These are phyloP conservation scores for Pyrenophora teres DNA, from an alignment of 2,329 filamentous ascomycete genomes.

Conservation along the genomic window DNA sequence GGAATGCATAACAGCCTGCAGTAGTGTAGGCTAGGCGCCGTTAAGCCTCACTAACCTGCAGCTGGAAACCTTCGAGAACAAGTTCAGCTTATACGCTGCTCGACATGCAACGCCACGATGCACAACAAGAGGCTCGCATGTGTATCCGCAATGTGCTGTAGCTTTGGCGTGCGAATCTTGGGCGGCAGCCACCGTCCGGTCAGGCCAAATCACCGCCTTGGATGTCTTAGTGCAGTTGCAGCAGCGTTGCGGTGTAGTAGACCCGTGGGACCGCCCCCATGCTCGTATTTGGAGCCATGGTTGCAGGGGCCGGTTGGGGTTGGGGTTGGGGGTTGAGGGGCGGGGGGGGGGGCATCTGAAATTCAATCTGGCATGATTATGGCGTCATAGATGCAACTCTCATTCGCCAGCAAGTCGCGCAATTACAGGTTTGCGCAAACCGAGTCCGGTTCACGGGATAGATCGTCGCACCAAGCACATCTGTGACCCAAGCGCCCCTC, in stretches of 20 bases:
- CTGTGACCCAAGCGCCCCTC: background rate
- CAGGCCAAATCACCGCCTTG: background rate
- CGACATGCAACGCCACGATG: slow-evolving; percentile 9
- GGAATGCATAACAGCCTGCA: slow-evolving; percentile 14
- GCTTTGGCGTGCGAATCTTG: background rate
- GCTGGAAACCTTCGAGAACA: slow-evolving; percentile 12
- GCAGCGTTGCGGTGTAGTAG: slow-evolving; percentile 6
- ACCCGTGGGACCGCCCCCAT: background rate
- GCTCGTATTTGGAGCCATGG: background rate
- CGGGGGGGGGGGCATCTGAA: too few relatives aligned
- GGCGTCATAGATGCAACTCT: slow-evolving; percentile 5
- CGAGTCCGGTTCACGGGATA: too few relatives aligned
- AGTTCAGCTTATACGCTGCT: slow-evolving; percentile 1
- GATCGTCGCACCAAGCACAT: background rate
- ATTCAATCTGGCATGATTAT: slow-evolving; percentile 4
- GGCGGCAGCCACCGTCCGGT: slow-evolving; percentile 8
- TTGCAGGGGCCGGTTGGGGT: background rate
- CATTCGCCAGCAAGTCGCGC: background rate
- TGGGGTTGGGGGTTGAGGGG: too few relatives aligned
- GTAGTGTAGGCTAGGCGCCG: slow-evolving; percentile 13
- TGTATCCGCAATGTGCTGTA: slow-evolving; percentile 6
- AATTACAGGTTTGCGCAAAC: too few relatives aligned
- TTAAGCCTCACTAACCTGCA: slow-evolving; percentile 13
- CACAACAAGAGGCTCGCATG: slow-evolving; percentile 11
- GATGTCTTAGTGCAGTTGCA: background rate